Base-by-base conservation (phyloP, 2,329 filamentous ascomycete species). In the Aspergillus oerlinghausenensis region DNA sequence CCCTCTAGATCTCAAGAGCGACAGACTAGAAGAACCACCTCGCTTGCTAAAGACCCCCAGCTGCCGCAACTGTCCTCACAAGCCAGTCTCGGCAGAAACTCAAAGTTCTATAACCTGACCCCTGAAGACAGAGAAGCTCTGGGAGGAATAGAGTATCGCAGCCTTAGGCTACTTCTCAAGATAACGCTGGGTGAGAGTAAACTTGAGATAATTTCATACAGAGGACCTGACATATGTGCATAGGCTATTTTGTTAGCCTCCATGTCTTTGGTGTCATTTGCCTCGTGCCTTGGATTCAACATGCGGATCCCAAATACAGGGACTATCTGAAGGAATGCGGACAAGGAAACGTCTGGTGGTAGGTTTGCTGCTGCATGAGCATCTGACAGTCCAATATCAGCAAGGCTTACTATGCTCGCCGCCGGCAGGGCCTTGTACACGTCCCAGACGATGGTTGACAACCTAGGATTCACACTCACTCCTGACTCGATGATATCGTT, bases 401-500 rank as follows among this genome's bases (percentile, higher is more conserved):
- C 19, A 32, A 26, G 29, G 21, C n/a, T n/a, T 28, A 49, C 6
- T 8, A 28, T 4, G 3, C 28, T 29, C 48, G 21, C 51, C 42
- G 17, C 23, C 7, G n/a, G 7, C 48, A 79, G 78, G 79, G 77
- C 74, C 1, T 73, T 81, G 29, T 82, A 77, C 64, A 78, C 79
- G 0, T 72, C 79, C 0, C 78, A 81, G 57, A 83, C 80, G 0
- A 81, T 81, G 71, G 69, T 78, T 14, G 71, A 77, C 53, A 84
- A 84, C 57, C 73, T 83, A 4, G 82, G 82, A 23, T 78, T 82
- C 55, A 82, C 81, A 0, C 71, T 84, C 8, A 81, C 82, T 0
- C 80, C 82, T 0, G 79, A 83, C 53, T 83, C 80, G 2, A 82
- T 82, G 79, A 67, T 80, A 9, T 70, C 70, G 0, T 82, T 82